Conservation (phyloP, 23 red algal genomes). For the Gracilaria vermiculophylla region DNA sequence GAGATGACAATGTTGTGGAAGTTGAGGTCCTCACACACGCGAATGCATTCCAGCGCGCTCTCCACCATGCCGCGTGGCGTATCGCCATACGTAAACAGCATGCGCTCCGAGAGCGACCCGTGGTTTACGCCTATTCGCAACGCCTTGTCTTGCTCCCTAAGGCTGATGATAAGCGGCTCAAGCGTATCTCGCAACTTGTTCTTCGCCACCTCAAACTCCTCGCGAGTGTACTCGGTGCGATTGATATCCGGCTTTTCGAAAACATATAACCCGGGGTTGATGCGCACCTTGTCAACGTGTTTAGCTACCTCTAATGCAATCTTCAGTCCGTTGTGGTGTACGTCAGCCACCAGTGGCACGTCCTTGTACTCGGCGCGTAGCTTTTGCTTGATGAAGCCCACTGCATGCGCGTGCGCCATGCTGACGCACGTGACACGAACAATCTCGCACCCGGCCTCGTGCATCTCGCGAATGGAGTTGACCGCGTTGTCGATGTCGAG, state of each 20-base stretch:
- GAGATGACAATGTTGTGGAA: slow-evolving; percentile 97
- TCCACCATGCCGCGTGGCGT: slow-evolving; percentile 99
- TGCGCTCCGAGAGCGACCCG: slow-evolving; percentile 92
- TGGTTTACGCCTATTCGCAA: slow-evolving; percentile 99
- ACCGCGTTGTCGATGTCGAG: slow-evolving; percentile 85
- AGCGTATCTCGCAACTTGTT: slow-evolving; percentile 88
- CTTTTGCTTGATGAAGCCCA: slow-evolving; percentile 96
- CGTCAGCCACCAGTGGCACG: slow-evolving; percentile 96
- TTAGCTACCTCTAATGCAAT: slow-evolving; percentile 99
- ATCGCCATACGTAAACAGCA: slow-evolving; percentile 99
- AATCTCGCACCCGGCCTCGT: slow-evolving; percentile 98
- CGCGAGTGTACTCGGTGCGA: slow-evolving; percentile 83
- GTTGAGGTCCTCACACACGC: slow-evolving; percentile 95
- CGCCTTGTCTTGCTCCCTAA: slow-evolving; percentile 95
- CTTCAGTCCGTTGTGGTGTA: slow-evolving; percentile 97
- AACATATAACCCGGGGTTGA: slow-evolving; percentile 98
- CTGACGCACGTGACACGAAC: slow-evolving; percentile 89
- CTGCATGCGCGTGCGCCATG: slow-evolving; percentile 94
- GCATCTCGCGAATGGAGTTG: slow-evolving; percentile 79
- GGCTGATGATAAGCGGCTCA: slow-evolving; percentile 81
- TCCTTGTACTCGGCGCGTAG: slow-evolving; percentile 87
- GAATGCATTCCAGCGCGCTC: slow-evolving; percentile 90
- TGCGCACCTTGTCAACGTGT: slow-evolving; percentile 99
- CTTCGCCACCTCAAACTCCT: slow-evolving; percentile 84
- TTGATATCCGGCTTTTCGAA: slow-evolving; percentile 95